Base-by-base conservation (phyloP, 2,329 filamentous ascomycete species). In the Dactylellina sp. region DNA sequence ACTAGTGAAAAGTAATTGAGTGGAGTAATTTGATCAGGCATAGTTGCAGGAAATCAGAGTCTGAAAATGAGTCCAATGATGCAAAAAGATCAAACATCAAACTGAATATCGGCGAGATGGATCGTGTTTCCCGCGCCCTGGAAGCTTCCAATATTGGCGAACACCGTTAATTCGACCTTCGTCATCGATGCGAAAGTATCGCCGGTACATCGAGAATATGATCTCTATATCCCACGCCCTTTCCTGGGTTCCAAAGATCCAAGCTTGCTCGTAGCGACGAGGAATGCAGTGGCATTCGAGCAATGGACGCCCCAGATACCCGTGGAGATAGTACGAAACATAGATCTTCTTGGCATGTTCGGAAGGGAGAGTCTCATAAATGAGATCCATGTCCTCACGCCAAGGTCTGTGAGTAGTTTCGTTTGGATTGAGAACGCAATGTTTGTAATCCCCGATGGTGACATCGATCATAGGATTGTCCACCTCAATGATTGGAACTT, bases 181-280 rank as follows among this genome's bases (percentile, higher is more conserved):
- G 0, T 72, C 68, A 18, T 25, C 49, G 22, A 72, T 72, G 2
- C 68, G 53, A 7, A 55, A 24, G 7, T 53, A 18, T 5, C 42
- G 24, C 9, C 68, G 52, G 22, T 32, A 65, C 12, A 65, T 24
- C 1, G 35, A 35, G 12, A 28, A 16, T 32, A 61, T 46, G 7
- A 65, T 18, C 7, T 72, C 68, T 1, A 61, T 18, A 22, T 72
- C 68, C 68, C 68, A 72, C 2, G 9, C 16, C 4, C 37, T 37
- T 20, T 72, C 68, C 25, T 65, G 40, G 2, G 49, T 20, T 6
- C 68, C 68, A 35, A 72, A 72, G 7, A 53, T 5, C 16, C 32
- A 65, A 2, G 68, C 68, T 12, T 65, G 60, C 22, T 65, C 60
- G 47, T 42, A 61, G 1, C 46, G n/a, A 22, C 28, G 16, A 6